phyloP scores from a whole-genome alignment of 495 filamentous ascomycete species.

The Achaetomiella virescens region DNA sequence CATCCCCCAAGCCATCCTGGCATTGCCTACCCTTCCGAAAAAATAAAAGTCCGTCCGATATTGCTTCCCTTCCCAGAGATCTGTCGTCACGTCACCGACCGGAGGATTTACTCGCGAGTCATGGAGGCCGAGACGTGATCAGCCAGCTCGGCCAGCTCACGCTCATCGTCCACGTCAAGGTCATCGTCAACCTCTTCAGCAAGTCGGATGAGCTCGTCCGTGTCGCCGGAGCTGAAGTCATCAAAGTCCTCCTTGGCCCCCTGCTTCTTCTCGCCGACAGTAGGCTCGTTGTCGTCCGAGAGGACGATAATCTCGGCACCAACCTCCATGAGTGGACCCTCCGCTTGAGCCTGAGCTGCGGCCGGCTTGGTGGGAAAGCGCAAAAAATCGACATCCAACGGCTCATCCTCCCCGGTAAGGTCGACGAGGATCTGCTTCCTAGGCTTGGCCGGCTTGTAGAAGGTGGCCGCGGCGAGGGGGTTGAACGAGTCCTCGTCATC shows the following conservation, averaged over 20 bases:
- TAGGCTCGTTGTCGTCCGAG: background rate
- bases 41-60: too few relatives aligned
- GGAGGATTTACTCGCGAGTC: background rate
- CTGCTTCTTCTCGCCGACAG: background rate
- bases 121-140: background rate
- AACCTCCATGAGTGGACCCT: background rate
- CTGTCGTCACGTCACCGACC: background rate
- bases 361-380: background rate
- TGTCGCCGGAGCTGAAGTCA: background rate
- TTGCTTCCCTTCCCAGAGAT: too few relatives aligned
- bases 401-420: background rate
- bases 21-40: too few relatives aligned
- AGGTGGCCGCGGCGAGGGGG: background rate
- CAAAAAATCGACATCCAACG: background rate
- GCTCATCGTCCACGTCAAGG: background rate
- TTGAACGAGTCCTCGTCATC: background rate
- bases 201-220: background rate
- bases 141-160: background rate
- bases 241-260: background rate
- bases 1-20: too few relatives aligned
- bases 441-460: background rate
- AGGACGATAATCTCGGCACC: background rate
- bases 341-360: background rate
- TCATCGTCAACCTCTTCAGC: background rate
- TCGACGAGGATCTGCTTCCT: constrained; percentile 5